Base-by-base conservation (phyloP, 73 alveolate genomes). In the Paramecium caudatum region DNA sequence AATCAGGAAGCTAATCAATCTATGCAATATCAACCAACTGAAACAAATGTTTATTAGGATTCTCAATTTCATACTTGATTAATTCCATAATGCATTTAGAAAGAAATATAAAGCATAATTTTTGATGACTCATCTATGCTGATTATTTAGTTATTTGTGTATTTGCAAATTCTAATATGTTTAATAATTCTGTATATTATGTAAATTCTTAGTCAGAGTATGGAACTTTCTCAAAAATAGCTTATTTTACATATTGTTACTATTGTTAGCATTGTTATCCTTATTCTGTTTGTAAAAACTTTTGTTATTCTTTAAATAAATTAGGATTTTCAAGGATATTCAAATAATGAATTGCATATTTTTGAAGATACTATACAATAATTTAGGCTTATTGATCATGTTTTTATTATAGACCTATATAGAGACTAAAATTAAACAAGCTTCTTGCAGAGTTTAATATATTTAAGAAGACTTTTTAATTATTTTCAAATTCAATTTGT, bases 21-120 rank as follows among this genome's bases (percentile, higher is more conserved):
- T 55, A 23, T 27, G 80, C 80, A 55, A 55, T 55, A 55, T 55
- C 80, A 19, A 16, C 30, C 4, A 55, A 25, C 30, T 55, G 30
- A 55, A 55, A 55, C 80, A 55, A 55, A 55, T 55, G 80, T 55
- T 55, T 55, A 55, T 55, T 55, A 10, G 80, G 80, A 55, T 55
- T 27, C 30, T 55, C 80, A 55, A 27, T 55, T 55, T 55, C 80
- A 55, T 55, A 55, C 80, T 55, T 55, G 8, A 55, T 55, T 43
- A 55, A 10, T 7, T 55, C 80, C 23, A 55, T 55, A 3, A 55
- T 55, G 12, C 12, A 55, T 55, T 55, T 55, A 10, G 80, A 55
- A 37, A 55, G 23, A 5, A 55, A 25, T 27, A 55, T 55, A 23
- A 55, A 55, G 30, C 80, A 55, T 27, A 55, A 55, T 55, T 55